phyloP scores from a whole-genome alignment of 495 filamentous ascomycete genomes.

The Cudoniella acicularis region DNA sequence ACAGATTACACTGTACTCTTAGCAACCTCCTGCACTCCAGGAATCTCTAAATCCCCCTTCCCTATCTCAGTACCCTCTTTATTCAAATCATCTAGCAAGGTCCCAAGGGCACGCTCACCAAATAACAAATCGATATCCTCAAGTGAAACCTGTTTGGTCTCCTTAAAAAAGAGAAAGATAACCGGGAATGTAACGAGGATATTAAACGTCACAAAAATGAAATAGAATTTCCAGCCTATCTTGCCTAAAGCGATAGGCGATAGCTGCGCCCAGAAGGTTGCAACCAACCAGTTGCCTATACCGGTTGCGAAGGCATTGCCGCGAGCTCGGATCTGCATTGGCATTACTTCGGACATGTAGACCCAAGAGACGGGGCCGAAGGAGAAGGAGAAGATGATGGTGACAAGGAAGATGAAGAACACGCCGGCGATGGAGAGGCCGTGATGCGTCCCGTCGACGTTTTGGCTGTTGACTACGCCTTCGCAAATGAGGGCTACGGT shows the following conservation, averaged over 20 bases:
- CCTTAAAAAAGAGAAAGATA: slow-evolving; percentile 51
- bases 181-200: slow-evolving; percentile 30
- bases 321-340: slow-evolving; percentile 69
- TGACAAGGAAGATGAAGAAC: slow-evolving; percentile 69
- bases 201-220: slow-evolving; percentile 45
- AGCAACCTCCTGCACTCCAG: no score
- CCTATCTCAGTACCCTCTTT: slow-evolving; percentile 15
- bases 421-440: slow-evolving; percentile 69
- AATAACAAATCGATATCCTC: slow-evolving; percentile 57
- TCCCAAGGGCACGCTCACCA: slow-evolving; percentile 43
- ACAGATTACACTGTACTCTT: no score
- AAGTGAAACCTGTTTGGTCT: slow-evolving; percentile 51
- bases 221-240: slow-evolving; percentile 48
- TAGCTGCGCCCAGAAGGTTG: slow-evolving; percentile 49
- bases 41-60: no score
- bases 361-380: slow-evolving; percentile 69
- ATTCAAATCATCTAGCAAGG: slow-evolving; percentile 35
- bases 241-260: slow-evolving; percentile 45
- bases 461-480: slow-evolving; percentile 58
- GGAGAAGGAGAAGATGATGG: slow-evolving; percentile 69
- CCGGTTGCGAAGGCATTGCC: slow-evolving; percentile 60
- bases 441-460: slow-evolving; percentile 28
- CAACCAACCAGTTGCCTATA: slow-evolving; percentile 24
- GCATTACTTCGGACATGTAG: slow-evolving; percentile 67
- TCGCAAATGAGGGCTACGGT: slow-evolving; percentile 67